Base-by-base conservation (phyloP, 768 basidiomycete species). In the Pholiota molesta region DNA sequence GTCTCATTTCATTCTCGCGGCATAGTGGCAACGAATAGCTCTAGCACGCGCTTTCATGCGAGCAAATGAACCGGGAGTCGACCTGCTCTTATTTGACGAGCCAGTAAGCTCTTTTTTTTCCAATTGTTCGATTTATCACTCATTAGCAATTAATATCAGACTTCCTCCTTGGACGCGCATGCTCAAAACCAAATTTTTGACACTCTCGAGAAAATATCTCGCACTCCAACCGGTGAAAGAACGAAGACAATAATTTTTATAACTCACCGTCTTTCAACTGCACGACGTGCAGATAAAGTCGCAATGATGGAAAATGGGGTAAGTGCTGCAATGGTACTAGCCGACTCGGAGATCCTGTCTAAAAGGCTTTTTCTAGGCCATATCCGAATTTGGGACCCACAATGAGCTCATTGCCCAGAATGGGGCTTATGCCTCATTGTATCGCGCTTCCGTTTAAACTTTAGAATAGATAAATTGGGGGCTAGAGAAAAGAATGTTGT, bases 41-140 rank as follows among this genome's bases (percentile, higher is more conserved):
- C 83, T 95, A 53, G 90, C 93, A 52, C 84, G 94, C 52, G 91
- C 92, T 16, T 95, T 95, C 69, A 92, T 95, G 90, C 81, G 93
- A 62, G 89, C 91, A 52, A 83, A 79, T 68, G 86, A 84, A 69
- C 90, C 86, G 21, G 86, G 88, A 65, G 84, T 92, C 26, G 91
- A 95, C 74, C 75, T 95, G 14, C 78, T 95, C 33, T 74, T 95
- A 44, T 90, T 95, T 69, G 94, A 96, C 72, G 92, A 94, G 77
- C 91, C 92, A 56, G 90, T 89, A 75, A 70, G 87, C 70, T 52
- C 35, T 56, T 19, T 57, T 17, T 17, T 52, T 37, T 23, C 55
- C 55, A 63, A 28, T n/a, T 35, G 33, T 28, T 64, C n/a, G 35
- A 55, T 17, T 23, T 53, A 37, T 62, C n/a, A 52, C 42, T 44